Evolutionary conservation across 1,284 basidiomycete species (phyloP).

Genomic region (Ustilago hordei): DNA sequence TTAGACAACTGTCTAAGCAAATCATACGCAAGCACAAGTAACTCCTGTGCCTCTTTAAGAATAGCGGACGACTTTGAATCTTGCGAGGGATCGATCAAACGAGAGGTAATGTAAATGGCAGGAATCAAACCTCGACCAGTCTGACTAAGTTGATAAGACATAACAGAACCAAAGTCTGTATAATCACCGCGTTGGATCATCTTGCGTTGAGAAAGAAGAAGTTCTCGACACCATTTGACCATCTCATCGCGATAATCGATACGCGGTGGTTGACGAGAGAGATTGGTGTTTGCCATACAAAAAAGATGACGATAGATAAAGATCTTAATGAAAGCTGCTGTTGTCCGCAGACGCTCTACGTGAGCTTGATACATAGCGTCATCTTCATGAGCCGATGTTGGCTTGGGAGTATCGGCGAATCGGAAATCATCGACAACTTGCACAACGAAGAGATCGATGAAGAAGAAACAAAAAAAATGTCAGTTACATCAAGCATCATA

Average conservation of each 20-base stretch:
- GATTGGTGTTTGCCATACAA: slow-evolving; percentile 35
- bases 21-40: slow-evolving; percentile 49
- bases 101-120: slow-evolving; percentile 47
- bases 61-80: slow-evolving; percentile 36
- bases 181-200: slow-evolving; percentile 52
- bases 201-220: slow-evolving; percentile 50
- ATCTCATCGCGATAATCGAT: slow-evolving; percentile 50
- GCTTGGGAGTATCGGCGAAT: slow-evolving; percentile 41
- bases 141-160: slow-evolving; percentile 53
- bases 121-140: slow-evolving; percentile 49
- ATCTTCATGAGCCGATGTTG: slow-evolving; percentile 44
- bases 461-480: background rate
- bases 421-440: slow-evolving; percentile 39
- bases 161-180: slow-evolving; percentile 52
- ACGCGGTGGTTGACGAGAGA: slow-evolving; percentile 43
- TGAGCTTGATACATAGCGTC: slow-evolving; percentile 50
- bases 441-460: background rate
- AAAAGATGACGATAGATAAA: slow-evolving; percentile 50
- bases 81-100: slow-evolving; percentile 47
- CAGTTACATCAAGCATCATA: background rate
- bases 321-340: slow-evolving; percentile 51
- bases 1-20: slow-evolving; percentile 36
- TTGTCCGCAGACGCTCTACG: slow-evolving; percentile 44
- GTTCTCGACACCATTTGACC: slow-evolving; percentile 53
- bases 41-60: slow-evolving; percentile 49